Percentiles rank a stretch among this genome's conserved stretches.
These are phyloP conservation scores for Monosporascus cannonballus DNA, from an alignment of 2,329 filamentous ascomycete genomes.

Conservation along the genomic window DNA sequence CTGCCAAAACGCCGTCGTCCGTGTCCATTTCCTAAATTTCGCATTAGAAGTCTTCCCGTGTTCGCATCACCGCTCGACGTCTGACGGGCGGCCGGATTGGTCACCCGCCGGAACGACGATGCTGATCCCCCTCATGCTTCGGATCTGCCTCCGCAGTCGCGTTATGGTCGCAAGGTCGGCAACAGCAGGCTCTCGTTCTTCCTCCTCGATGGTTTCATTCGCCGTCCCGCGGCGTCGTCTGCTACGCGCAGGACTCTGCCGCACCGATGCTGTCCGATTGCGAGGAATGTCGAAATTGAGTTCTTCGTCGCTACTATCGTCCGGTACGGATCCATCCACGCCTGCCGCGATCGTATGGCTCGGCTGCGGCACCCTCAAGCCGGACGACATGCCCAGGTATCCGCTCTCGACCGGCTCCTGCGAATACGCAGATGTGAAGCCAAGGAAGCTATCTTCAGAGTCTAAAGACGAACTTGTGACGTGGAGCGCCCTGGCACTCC, in stretches of 20 bases:
- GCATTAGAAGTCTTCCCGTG: no score
- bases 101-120: background rate
- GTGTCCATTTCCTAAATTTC: no score
- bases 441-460: slow-evolving; percentile 7
- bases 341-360: background rate
- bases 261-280: background rate
- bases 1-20: no score
- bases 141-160: background rate
- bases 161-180: background rate
- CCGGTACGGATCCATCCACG: background rate
- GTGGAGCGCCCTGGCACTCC: background rate
- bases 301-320: background rate
- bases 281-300: background rate
- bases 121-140: background rate
- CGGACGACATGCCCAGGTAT: no score
- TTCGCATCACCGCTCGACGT: background rate
- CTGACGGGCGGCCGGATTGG: background rate
- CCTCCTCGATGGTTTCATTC: background rate
- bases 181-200: background rate
- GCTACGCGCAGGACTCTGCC: background rate
- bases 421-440: background rate
- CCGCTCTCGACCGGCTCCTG: background rate
- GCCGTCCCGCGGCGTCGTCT: background rate
- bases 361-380: background rate
- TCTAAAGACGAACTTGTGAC: slow-evolving; percentile 3